phyloP scores from a whole-genome alignment of 805 yeast genomes.

The Nematodospora valgi region DNA sequence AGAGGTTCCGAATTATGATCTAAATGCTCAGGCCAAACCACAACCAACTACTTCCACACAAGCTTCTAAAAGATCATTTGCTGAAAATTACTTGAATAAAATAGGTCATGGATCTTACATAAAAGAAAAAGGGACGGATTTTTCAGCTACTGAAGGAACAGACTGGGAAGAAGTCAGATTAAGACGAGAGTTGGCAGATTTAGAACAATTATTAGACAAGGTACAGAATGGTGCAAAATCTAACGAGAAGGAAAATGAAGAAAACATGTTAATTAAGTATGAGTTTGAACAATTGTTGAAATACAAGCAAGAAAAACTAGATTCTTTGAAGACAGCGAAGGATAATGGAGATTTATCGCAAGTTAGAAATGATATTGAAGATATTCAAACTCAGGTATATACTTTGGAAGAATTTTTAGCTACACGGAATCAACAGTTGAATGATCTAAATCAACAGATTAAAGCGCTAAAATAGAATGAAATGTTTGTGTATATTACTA shows the following conservation, averaged over 20 bases:
- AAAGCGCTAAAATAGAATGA: constrained; percentile 14
- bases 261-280: constrained; percentile 33
- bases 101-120: constrained; percentile 47
- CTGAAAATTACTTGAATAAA: constrained; percentile 51
- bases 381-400: constrained; percentile 72
- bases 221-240: constrained; percentile 32
- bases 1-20: constrained; percentile 71
- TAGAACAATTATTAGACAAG: constrained; percentile 62
- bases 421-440: constrained; percentile 59
- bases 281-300: constrained; percentile 82
- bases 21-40: constrained; percentile 35
- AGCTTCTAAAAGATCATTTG: constrained; percentile 38
- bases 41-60: constrained; percentile 13
- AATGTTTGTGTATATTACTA: constrained; percentile 2
- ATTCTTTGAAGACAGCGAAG: constrained; percentile 11
- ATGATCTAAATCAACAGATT: constrained; percentile 43
- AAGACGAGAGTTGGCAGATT: constrained; percentile 70
- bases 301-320: constrained; percentile 65
- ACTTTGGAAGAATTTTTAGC: constrained; percentile 67
- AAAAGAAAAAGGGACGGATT: constrained; percentile 58
- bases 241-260: constrained; percentile 18
- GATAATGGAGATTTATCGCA: constrained; percentile 41
- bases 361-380: constrained; percentile 58
- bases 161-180: constrained; percentile 93
- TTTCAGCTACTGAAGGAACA: constrained; percentile 67